A percentile compares a stretch with the other conserved stretches of the same genome.
Conservation (phyloP, 2,329 filamentous ascomycete genomes). For the Xylaria sp. region DNA sequence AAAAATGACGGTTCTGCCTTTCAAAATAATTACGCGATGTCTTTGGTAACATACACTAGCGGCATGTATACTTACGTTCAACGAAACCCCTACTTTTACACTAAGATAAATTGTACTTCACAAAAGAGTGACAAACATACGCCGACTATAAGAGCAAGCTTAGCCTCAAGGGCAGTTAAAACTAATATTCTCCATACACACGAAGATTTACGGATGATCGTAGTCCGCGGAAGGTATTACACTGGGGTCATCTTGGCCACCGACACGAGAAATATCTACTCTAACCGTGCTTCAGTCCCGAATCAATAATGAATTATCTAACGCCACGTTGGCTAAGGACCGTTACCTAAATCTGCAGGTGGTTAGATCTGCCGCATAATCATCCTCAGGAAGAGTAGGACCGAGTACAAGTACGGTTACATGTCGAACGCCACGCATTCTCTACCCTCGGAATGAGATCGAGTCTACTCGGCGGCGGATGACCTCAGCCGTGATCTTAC, state of each 20-base stretch:
- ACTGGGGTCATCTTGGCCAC: slow-evolving; percentile 71
- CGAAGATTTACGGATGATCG: slow-evolving; percentile 59
- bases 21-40: slow-evolving; percentile 70
- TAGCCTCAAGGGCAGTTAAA: neutral
- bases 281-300: slow-evolving; percentile 71
- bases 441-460: slow-evolving; percentile 62
- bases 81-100: slow-evolving; percentile 69
- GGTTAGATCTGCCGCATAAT: slow-evolving; percentile 71
- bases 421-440: slow-evolving; percentile 53
- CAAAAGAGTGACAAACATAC: slow-evolving; percentile 68
- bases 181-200: neutral
- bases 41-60: slow-evolving; percentile 62
- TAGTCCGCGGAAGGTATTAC: slow-evolving; percentile 61
- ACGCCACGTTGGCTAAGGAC: slow-evolving; percentile 63
- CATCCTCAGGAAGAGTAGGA: slow-evolving; percentile 69
- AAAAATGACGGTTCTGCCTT: neutral
- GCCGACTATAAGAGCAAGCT: slow-evolving; percentile 56
- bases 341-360: slow-evolving; percentile 1
- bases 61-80: slow-evolving; percentile 70
- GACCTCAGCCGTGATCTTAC: slow-evolving; percentile 71
- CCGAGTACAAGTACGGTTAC: slow-evolving; percentile 70
- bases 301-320: slow-evolving; percentile 73
- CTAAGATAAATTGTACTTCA: slow-evolving; percentile 71
- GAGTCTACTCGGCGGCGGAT: slow-evolving; percentile 70
- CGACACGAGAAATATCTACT: slow-evolving; percentile 73